Base-by-base conservation (phyloP, 2,329 filamentous ascomycete species). In the Fusarium drepaniforme region DNA sequence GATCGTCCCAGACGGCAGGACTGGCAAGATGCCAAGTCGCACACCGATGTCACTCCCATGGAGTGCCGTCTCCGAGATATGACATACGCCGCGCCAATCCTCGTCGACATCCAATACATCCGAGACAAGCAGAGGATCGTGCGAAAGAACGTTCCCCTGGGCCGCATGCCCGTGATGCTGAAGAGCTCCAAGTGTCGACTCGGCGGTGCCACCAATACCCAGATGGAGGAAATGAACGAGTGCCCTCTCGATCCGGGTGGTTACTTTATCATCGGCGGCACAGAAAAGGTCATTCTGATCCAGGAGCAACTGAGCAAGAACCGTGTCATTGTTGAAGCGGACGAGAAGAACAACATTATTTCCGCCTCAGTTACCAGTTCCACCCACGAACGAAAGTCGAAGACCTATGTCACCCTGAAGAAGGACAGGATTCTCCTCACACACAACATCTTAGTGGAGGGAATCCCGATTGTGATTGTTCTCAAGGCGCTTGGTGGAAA, bases 251-350 rank as follows among this genome's bases (percentile, higher is more conserved):
- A 99, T 81, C 97, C 97, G 1, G 97, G 97, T 73, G 97, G 97
- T 63, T 99, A 99, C 83, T 99, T 99, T 80, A 97, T 99, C 80
- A 95, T 98, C 76, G 95, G 96, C 79, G 97, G 97, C 57, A 98
- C 97, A 23, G 97, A 99, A 83, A 99, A 99, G 86, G 97, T 99
- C 77, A 99, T 99, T 80, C 87, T 99, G 51, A 97, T 99, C 16
- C 97, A 99, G 83, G 97, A 99, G 82, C 97, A 99, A 85, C 87
- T 99, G 81, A 99, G 97, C 89, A 99, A 99, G 89, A 99, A 99
- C 84, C 92, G 97, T 86, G 94, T 99, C 80, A 98, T 99, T 82
- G 96, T 99, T 18, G 97, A 99, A 84, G 93, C 94, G 66, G 94
- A 96, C 79, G 89, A 93, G 63, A 97, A 97, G 85, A 98, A 98